These are phyloP conservation scores for Diutina pseudorugosa DNA, from an alignment of 1,139 yeast genomes.

Conservation along the genomic window DNA sequence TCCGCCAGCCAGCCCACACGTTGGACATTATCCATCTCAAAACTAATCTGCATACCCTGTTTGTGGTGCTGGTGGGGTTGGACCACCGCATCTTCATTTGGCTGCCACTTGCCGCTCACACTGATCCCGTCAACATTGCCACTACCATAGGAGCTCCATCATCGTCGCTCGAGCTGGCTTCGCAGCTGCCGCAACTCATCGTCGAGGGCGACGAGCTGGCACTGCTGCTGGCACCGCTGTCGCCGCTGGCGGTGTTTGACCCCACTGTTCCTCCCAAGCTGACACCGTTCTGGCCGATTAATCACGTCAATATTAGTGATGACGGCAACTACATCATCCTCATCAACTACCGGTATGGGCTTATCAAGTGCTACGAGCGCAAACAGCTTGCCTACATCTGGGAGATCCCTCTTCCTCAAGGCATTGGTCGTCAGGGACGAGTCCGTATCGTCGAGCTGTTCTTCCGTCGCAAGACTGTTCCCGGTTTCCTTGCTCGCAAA, in stretches of 20 bases:
- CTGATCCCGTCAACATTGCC: conserved; percentile 25
- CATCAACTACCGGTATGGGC: conserved; percentile 35
- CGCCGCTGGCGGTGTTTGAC: background rate
- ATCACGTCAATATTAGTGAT: conserved; percentile 45
- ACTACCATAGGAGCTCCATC: conserved; percentile 21
- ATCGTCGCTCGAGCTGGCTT: background rate
- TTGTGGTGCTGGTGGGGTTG: conserved; percentile 56
- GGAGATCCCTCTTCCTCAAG: conserved; percentile 21
- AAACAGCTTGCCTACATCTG: conserved; percentile 39
- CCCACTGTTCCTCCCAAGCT: background rate
- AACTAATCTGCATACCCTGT: conserved; percentile 45
- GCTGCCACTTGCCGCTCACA: conserved; percentile 44
- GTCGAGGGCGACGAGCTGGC: background rate
- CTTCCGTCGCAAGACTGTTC: conserved; percentile 43
- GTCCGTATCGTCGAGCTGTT: conserved; percentile 41
- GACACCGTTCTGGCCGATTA: conserved; percentile 44
- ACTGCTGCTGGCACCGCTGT: background rate
- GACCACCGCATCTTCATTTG: conserved; percentile 64
- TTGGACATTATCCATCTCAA: conserved; percentile 46
- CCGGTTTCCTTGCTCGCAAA: conserved; percentile 37
- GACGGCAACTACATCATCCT: conserved; percentile 51
- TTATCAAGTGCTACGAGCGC: conserved; percentile 50
- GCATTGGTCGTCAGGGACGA: conserved; percentile 10
- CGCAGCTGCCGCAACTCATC: background rate
- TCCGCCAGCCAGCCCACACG: background rate